Base-by-base conservation (phyloP, 1,284 basidiomycete species). In the Violaceomyces palustris region DNA sequence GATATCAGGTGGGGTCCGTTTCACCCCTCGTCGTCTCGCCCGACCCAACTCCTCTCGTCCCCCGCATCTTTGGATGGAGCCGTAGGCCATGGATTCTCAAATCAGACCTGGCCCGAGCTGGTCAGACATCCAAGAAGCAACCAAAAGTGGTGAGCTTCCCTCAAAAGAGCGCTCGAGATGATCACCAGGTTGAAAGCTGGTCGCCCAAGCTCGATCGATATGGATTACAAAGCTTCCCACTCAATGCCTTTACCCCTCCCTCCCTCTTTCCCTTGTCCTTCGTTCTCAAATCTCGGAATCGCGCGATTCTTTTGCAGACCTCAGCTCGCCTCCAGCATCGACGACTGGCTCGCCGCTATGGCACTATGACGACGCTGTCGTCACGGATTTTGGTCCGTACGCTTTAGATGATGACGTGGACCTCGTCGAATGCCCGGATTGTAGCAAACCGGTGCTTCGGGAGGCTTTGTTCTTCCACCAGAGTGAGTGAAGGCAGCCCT, bases 341-440 rank as follows among this genome's bases (percentile, higher is more conserved):
- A 34, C 40, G 8, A 40, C 42, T 40, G 42, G 50, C 24, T 45
- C 54, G 12, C 51, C 57, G 5, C 47, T 51, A 0, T 69, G 66
- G 68, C 59, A 67, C 47, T 50, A 43, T 28, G 57, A 72, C 34
- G 69, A 69, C 31, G 50, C 52, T 12, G 52, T 69, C 37, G 64
- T 72, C 19, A 67, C 64, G 23, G 67, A 69, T 46, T 69, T 72
- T 41, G 69, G 69, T 6, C 57, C 58, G 6, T 54, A 56, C n/a
- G 9, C 56, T 14, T 51, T 72, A 11, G 61, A 66, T 39, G 67
- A 69, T 36, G 55, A 67, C 21, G 50, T 69, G 9, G 52, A 54
- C 8, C 52, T 72, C 21, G 58, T 69, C 26, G 52, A 49, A 30
- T 72, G 69, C 21, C 15, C 24, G 10, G 52, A 61, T 24, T 72